Evolutionary conservation across 2,329 filamentous ascomycete genomes (phyloP).

Genomic region (Arthrobotrys conoides): DNA sequence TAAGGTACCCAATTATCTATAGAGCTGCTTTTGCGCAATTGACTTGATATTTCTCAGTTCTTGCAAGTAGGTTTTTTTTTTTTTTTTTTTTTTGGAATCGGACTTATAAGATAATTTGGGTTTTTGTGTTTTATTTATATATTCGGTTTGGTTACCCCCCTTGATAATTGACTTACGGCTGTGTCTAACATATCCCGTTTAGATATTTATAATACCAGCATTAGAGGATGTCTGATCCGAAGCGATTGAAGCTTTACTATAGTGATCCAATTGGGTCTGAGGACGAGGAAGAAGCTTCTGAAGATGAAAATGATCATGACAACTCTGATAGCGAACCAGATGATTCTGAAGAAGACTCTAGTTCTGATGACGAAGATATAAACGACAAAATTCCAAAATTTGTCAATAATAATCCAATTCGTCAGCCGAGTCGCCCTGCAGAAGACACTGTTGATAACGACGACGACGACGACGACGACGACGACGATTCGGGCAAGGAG

Average conservation of each 20-base stretch:
- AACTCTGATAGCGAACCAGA: conserved; percentile 7
- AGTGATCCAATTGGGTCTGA: conserved; percentile 16
- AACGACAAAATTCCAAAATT: too few relatives aligned
- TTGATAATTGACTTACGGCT: too few relatives aligned
- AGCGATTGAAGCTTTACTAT: conserved; percentile 14
- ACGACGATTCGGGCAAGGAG: neutral
- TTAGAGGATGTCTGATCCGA: conserved; percentile 3
- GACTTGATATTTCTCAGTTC: too few relatives aligned
- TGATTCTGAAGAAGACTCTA: neutral
- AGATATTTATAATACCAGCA: neutral
- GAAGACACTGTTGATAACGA: neutral
- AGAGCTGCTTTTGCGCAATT: too few relatives aligned
- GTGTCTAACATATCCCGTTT: too few relatives aligned
- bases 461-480: neutral
- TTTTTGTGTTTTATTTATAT: too few relatives aligned
- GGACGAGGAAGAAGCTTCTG: neutral
- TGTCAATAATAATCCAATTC: too few relatives aligned
- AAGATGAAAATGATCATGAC: conserved; percentile 29
- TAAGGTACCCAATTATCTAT: too few relatives aligned
- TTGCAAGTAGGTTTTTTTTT: conserved; percentile 1
- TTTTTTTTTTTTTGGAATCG: neutral
- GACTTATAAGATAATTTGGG: too few relatives aligned
- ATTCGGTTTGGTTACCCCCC: too few relatives aligned
- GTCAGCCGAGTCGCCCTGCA: too few relatives aligned
- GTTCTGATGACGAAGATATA: too few relatives aligned